These are phyloP conservation scores for Saccharomycopsis hybrid DNA, from an alignment of 1,139 yeast species.

Conservation along the genomic window DNA sequence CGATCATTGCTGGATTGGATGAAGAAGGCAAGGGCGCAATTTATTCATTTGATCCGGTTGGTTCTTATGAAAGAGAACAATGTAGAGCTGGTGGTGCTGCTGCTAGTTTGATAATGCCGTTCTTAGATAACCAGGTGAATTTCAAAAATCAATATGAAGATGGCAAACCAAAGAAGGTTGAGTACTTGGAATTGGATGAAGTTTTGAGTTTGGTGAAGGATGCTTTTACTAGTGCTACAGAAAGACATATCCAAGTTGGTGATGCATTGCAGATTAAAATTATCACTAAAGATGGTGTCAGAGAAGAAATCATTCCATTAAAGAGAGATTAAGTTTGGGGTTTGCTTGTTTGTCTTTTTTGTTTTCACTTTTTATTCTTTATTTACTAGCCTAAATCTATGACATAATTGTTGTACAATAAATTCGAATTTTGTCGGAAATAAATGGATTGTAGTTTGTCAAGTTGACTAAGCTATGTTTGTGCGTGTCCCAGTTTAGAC, in stretches of 20 bases:
- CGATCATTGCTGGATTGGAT: constrained; percentile 90
- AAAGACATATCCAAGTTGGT: constrained; percentile 97
- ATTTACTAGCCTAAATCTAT: not conserved
- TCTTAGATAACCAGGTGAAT: constrained; percentile 93
- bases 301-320: constrained; percentile 74
- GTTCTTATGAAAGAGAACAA: constrained; percentile 94
- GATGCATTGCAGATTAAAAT: constrained; percentile 88
- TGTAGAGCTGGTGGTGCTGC: constrained; percentile 99
- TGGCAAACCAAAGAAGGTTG: constrained; percentile 55
- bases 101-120: constrained; percentile 92
- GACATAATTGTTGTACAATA: not conserved
- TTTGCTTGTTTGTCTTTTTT: constrained; percentile 4
- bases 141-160: constrained; percentile 84
- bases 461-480: no score
- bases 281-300: constrained; percentile 89
- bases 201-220: constrained; percentile 83
- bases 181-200: constrained; percentile 71
- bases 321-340: constrained; percentile 62
- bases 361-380: not conserved
- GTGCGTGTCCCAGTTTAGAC: no score
- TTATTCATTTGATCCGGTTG: constrained; percentile 95
- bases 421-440: not conserved
- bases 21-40: constrained; percentile 94
- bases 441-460: no score
- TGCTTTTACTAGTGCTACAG: constrained; percentile 94